These are phyloP conservation scores for Suillus discolor DNA, from an alignment of 768 basidiomycete species.

Conservation along the genomic window DNA sequence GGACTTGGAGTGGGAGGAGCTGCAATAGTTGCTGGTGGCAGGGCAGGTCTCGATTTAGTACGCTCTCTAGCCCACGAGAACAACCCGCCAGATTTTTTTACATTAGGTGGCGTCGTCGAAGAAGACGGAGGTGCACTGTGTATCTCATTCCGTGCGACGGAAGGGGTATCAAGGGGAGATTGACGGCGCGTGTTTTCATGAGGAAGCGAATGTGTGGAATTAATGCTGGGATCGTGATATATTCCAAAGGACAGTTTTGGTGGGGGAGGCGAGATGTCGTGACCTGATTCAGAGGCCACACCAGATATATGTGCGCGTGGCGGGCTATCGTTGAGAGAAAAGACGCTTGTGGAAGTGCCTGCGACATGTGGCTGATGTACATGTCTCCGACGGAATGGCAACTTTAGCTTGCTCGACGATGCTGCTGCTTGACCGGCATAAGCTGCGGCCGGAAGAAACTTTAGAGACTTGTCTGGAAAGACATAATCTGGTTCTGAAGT, in stretches of 20 bases:
- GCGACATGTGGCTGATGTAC: constrained; percentile 18
- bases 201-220: constrained; percentile 70
- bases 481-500: constrained; percentile 37
- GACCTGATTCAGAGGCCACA: constrained; percentile 47
- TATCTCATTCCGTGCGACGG: constrained; percentile 14
- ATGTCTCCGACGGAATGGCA: constrained; percentile 46
- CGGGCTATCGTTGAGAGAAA: constrained; percentile 29
- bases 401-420: constrained; percentile 47
- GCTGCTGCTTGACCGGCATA: constrained; percentile 28
- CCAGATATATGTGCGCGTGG: constrained; percentile 36
- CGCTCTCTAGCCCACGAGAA: constrained; percentile 39
- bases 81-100: constrained; percentile 37
- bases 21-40: constrained; percentile 38
- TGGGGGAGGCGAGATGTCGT: constrained; percentile 55
- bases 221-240: constrained; percentile 51
- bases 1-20: constrained; percentile 26
- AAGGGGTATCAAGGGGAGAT: constrained; percentile 22
- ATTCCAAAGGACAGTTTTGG: constrained; percentile 65
- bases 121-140: constrained; percentile 13
- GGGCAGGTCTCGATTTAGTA: constrained; percentile 35
- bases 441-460: constrained; percentile 7
- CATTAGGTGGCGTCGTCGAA: constrained; percentile 20
- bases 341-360: constrained; percentile 8
- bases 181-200: constrained; percentile 29
- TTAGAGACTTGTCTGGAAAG: constrained; percentile 23